Evolutionary conservation across 1,139 yeast species (phyloP).

Genomic region (Scheffersomyces titani): DNA sequence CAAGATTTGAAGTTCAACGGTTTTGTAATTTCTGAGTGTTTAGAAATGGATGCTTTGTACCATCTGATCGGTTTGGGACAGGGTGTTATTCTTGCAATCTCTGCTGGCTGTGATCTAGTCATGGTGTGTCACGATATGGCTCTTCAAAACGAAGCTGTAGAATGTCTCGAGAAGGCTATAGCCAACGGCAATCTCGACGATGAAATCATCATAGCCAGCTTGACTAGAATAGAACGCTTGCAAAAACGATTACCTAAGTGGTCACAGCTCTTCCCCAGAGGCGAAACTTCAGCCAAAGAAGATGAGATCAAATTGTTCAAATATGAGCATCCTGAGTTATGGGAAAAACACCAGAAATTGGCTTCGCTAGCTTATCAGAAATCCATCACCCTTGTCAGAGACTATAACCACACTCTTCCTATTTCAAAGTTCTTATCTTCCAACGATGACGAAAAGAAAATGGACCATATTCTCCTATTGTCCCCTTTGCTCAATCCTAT

Average conservation of each 20-base stretch:
- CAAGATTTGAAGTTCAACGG: constrained; percentile 58
- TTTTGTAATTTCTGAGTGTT: constrained; percentile 62
- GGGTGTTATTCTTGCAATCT: constrained; percentile 61
- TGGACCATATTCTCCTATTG: constrained; percentile 47
- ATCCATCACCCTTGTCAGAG: constrained; percentile 59
- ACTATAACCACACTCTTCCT: constrained; percentile 54
- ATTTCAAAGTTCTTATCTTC: constrained; percentile 43
- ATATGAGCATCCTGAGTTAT: constrained; percentile 29
- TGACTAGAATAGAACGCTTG: constrained; percentile 45
- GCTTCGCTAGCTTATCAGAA: constrained; percentile 52
- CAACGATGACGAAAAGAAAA: constrained; percentile 10
- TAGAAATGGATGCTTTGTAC: constrained; percentile 66
- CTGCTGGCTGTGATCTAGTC: constrained; percentile 68
- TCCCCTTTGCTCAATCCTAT: constrained; percentile 56
- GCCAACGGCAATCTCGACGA: constrained; percentile 54
- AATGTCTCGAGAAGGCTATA: constrained; percentile 55
- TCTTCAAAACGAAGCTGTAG: constrained; percentile 62
- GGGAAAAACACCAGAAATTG: constrained; percentile 47
- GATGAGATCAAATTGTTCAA: constrained; percentile 27
- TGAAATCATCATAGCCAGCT: constrained; percentile 43
- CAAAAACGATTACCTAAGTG: constrained; percentile 49
- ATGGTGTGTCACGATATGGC: constrained; percentile 60
- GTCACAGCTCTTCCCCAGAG: constrained; percentile 47
- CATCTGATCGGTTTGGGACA: constrained; percentile 67
- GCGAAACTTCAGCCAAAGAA: constrained; percentile 30